Evolutionary conservation across 805 yeast species (phyloP).

Genomic region (Metschnikowia bowlesiae): DNA sequence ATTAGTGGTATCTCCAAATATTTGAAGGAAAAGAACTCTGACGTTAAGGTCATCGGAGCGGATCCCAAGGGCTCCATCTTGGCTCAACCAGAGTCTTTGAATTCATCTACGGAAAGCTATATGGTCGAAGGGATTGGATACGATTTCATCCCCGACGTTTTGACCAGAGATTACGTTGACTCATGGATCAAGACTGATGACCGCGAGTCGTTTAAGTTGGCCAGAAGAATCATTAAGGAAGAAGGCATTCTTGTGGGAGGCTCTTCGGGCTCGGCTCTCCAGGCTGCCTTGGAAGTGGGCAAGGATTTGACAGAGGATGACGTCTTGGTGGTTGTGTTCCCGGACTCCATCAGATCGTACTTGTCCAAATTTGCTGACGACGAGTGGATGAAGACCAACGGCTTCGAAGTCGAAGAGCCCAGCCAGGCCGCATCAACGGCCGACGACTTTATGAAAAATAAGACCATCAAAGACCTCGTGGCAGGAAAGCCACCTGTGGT

Average conservation of each 20-base stretch:
- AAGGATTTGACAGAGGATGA: slow-evolving; percentile 69
- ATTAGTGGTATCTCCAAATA: slow-evolving; percentile 85
- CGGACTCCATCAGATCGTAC: slow-evolving; percentile 83
- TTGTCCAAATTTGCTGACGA: slow-evolving; percentile 85
- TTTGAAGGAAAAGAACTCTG: slow-evolving; percentile 65
- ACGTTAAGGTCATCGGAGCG: slow-evolving; percentile 66
- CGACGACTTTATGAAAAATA: slow-evolving; percentile 35
- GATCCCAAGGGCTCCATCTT: slow-evolving; percentile 86
- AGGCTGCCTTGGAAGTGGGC: slow-evolving; percentile 70
- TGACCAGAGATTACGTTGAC: slow-evolving; percentile 62
- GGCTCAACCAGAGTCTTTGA: slow-evolving; percentile 72
- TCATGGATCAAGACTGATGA: slow-evolving; percentile 86
- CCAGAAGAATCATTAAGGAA: slow-evolving; percentile 75
- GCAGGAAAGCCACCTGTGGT: slow-evolving; percentile 70
- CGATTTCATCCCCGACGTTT: slow-evolving; percentile 80
- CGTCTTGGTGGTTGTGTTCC: slow-evolving; percentile 74
- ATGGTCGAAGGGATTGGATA: slow-evolving; percentile 90
- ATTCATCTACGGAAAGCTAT: slow-evolving; percentile 54
- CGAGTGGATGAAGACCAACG: slow-evolving; percentile 82
- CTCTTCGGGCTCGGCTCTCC: slow-evolving; percentile 80
- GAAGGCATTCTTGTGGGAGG: slow-evolving; percentile 90
- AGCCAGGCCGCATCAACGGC: slow-evolving; percentile 41
- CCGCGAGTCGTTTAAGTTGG: slow-evolving; percentile 70
- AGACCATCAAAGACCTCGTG: slow-evolving; percentile 62
- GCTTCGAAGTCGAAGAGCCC: slow-evolving; percentile 55